phyloP scores from a whole-genome alignment of 345 rosid genomes.

The Ceriops zippeliana region DNA sequence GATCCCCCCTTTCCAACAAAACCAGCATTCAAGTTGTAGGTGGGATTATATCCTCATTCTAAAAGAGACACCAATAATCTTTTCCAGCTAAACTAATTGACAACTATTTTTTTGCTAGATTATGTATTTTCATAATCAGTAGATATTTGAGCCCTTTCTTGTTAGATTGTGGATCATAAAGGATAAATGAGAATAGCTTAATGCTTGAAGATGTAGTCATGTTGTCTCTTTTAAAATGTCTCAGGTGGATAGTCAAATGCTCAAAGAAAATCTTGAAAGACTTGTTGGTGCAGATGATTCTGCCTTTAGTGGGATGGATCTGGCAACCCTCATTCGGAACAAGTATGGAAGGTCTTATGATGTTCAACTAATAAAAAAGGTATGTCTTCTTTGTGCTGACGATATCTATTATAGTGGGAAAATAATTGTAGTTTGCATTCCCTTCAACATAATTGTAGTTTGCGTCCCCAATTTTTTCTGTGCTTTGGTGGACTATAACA shows the following conservation, averaged over 20 bases:
- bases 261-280: slow-evolving; percentile 81
- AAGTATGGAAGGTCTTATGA: slow-evolving; percentile 96
- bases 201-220: neutral
- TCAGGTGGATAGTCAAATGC: slow-evolving; percentile 53
- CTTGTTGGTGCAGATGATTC: slow-evolving; percentile 90
- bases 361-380: slow-evolving; percentile 93
- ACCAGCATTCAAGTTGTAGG: too few relatives aligned
- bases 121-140: too few relatives aligned
- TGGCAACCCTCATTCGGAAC: slow-evolving; percentile 87
- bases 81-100: too few relatives aligned
- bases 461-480: too few relatives aligned
- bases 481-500: too few relatives aligned
- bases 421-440: neutral
- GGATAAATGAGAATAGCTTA: too few relatives aligned
- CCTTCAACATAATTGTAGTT: neutral
- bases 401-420: neutral
- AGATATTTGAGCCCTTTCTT: too few relatives aligned
- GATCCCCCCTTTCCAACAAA: too few relatives aligned
- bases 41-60: too few relatives aligned
- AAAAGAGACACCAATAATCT: too few relatives aligned
- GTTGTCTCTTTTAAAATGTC: slow-evolving; percentile 4
- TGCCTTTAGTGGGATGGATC: slow-evolving; percentile 78
- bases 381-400: slow-evolving; percentile 20
- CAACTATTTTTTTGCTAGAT: too few relatives aligned
- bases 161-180: neutral